A percentile compares a stretch with the other conserved stretches of the same genome.
phyloP scores from a whole-genome alignment of 768 basidiomycete species.

The Thelephora aurantiotincta region DNA sequence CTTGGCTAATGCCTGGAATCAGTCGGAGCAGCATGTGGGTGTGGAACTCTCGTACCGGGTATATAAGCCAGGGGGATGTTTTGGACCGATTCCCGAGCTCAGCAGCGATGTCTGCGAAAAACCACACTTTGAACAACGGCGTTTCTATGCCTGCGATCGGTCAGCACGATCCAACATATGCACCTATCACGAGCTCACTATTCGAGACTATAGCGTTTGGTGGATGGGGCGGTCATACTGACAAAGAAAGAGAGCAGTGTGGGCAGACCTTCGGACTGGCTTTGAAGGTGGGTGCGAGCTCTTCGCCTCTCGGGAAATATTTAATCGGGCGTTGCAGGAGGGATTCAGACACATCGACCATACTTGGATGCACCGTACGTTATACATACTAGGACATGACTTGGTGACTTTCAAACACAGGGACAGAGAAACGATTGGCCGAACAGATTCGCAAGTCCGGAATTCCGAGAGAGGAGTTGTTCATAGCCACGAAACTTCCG shows the following conservation, averaged over 20 bases:
- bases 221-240: conserved; percentile 22
- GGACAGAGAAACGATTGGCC: background rate
- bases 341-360: conserved; percentile 17
- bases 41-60: no score
- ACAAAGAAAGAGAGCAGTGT: conserved; percentile 20
- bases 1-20: no score
- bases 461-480: conserved; percentile 26
- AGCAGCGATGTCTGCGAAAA: background rate
- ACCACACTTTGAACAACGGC: conserved; percentile 27
- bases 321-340: conserved; percentile 2
- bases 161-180: conserved; percentile 1
- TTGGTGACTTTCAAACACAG: background rate
- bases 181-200: background rate
- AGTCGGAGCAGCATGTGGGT: no score
- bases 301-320: background rate
- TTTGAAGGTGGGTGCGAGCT: conserved; percentile 17
- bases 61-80: no score
- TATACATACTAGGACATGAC: background rate
- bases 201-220: conserved; percentile 20
- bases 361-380: conserved; percentile 16
- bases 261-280: conserved; percentile 27
- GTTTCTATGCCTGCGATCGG: conserved; percentile 28
- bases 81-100: no score
- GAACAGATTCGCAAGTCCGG: conserved; percentile 27
- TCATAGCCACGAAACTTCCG: conserved; percentile 12